Base-by-base conservation (phyloP, 306 rosid species). In the Quercus dentata region DNA sequence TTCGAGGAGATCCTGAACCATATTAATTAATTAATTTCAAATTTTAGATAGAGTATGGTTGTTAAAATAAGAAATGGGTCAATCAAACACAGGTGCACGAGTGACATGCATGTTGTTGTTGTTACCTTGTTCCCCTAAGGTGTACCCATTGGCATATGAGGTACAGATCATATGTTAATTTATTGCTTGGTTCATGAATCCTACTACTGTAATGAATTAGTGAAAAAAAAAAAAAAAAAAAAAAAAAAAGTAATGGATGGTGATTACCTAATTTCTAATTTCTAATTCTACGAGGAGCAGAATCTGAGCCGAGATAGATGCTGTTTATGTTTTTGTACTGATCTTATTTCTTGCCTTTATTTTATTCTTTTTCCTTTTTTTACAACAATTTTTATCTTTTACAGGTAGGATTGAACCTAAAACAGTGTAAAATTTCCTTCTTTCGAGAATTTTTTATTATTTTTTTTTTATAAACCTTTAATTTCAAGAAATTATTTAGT, bases 91-190 rank as follows among this genome's bases (percentile, higher is more conserved):
- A 74, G 73, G 27, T 64, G 69, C 83, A 74, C 70, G 70, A 72
- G 74, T 51, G 86, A 18, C 74, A 35, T 69, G 83, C 74, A 35
- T 69, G 83, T 58, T 41, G 46, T 58, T 41, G 46, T 41, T 82
- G 79, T 74, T 35, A 56, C 14, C 28, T 41, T 85, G 86, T 82
- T 80, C 38, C 78, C 79, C 52, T 62, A 12, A 12, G 54, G 17
- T 49, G 54, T 49, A 10, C 54, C 54, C 54, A 49, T 14, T 15
- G 18, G 70, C 46, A 41, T 76, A 31, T 7, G 14, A 9, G 79
- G 18, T 76, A 46, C 27, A 63, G 31, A 52, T 54, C 18, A 74
- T 6, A 46, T 44, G 62, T 74, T 41, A 41, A 41, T 2, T 35
- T 28, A 15, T 25, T 69, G 4, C 14, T 80, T 41, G 63, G 46